Conservation (phyloP, 768 basidiomycete genomes). For the Termitomyces sp. region DNA sequence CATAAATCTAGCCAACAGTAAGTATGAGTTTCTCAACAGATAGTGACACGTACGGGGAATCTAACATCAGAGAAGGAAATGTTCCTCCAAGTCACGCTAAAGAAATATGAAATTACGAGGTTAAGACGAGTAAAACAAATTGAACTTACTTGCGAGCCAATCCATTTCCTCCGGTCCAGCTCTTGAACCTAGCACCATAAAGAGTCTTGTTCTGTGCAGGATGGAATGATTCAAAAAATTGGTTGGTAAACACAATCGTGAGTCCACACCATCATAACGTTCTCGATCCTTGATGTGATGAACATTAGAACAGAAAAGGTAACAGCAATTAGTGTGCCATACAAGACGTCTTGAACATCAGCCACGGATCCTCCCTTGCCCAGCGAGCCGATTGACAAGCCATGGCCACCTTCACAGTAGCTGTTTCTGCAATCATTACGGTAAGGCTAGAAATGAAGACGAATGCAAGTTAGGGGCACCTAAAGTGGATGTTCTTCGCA, state of each 20-base stretch:
- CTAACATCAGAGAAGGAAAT: slow-evolving; percentile 47
- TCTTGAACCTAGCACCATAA: slow-evolving; percentile 64
- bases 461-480: slow-evolving; percentile 17
- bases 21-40: too few relatives aligned
- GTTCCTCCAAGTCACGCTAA: slow-evolving; percentile 54
- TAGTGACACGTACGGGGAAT: slow-evolving; percentile 42
- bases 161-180: slow-evolving; percentile 62
- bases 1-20: slow-evolving; percentile 38
- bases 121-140: neutral
- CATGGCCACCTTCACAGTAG: slow-evolving; percentile 56
- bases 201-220: slow-evolving; percentile 38
- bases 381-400: slow-evolving; percentile 53
- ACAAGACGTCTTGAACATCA: slow-evolving; percentile 55
- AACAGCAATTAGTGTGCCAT: slow-evolving; percentile 12
- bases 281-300: slow-evolving; percentile 33
- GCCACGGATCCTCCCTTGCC: slow-evolving; percentile 41
- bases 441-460: neutral
- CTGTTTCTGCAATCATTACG: slow-evolving; percentile 29
- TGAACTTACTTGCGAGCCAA: slow-evolving; percentile 44
- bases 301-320: neutral
- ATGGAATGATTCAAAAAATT: neutral
- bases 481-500: slow-evolving; percentile 49
- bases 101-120: neutral
- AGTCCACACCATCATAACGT: slow-evolving; percentile 34
- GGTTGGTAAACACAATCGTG: neutral